phyloP scores from a whole-genome alignment of 2,329 filamentous ascomycete species.

The Cladobotryum protrusum region DNA sequence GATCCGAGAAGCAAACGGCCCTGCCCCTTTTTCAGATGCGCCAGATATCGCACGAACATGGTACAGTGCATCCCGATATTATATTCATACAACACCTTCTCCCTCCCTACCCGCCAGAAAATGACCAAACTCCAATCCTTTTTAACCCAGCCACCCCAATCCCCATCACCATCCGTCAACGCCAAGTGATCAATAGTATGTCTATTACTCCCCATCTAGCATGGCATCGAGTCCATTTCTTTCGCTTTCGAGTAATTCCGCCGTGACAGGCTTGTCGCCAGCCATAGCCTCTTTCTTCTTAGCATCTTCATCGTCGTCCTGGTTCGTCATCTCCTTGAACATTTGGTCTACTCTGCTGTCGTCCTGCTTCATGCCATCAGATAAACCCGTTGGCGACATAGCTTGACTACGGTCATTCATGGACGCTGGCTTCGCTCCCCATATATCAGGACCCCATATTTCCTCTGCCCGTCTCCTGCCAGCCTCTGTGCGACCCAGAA shows the following conservation, averaged over 20 bases:
- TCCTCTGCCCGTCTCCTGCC: slow-evolving; percentile 46
- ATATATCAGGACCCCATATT: slow-evolving; percentile 46
- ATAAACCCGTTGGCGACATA: slow-evolving; percentile 22
- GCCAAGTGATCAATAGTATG: neutral
- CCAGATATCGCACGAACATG: slow-evolving; percentile 3
- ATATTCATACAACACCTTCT: slow-evolving; percentile 4
- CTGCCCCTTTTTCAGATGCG: slow-evolving; percentile 6
- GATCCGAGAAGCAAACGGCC: neutral
- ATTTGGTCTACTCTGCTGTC: slow-evolving; percentile 48
- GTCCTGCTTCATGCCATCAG: slow-evolving; percentile 30
- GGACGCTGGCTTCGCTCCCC: slow-evolving; percentile 30
- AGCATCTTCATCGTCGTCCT: slow-evolving; percentile 41
- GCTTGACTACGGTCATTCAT: slow-evolving; percentile 21
- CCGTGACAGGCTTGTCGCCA: slow-evolving; percentile 30
- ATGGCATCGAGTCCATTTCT: slow-evolving; percentile 42
- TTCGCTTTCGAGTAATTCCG: slow-evolving; percentile 39
- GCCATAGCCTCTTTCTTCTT: slow-evolving; percentile 29
- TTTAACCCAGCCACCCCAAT: neutral
- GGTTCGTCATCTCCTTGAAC: slow-evolving; percentile 51
- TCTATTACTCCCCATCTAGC: slow-evolving; percentile 35
- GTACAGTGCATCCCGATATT: slow-evolving; percentile 7
- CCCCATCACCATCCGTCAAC: neutral
- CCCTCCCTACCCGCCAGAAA: neutral
- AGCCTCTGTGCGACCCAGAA: slow-evolving; percentile 43
- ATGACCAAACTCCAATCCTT: slow-evolving; percentile 7